Conservation (phyloP, 805 yeast genomes). For the Candida odintsovae region DNA sequence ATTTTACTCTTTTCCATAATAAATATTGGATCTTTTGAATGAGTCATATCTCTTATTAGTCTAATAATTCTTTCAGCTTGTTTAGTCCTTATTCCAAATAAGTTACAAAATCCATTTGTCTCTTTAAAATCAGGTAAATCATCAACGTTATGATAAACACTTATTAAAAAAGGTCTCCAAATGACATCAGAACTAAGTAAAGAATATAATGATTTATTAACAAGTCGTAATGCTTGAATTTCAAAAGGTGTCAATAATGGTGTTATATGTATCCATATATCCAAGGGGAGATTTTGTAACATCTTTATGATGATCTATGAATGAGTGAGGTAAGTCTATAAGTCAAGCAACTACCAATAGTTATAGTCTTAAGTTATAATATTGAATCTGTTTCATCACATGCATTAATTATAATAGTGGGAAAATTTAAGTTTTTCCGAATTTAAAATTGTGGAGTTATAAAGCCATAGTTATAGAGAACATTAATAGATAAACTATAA, state of each 20-base stretch:
- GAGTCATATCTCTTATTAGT: neutral
- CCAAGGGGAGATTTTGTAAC: constrained; percentile 10
- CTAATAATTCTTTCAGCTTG: constrained; percentile 1
- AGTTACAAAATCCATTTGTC: neutral
- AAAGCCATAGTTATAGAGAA: neutral
- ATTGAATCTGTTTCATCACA: no score
- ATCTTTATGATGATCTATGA: no score
- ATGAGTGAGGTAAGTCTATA: no score
- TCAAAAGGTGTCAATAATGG: constrained; percentile 5
- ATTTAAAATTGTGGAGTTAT: no score
- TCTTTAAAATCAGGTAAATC: constrained; percentile 4
- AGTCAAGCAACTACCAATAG: no score
- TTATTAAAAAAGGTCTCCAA: constrained; percentile 16
- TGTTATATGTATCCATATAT: constrained; percentile 14
- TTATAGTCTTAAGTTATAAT: no score
- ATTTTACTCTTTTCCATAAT: constrained; percentile 7
- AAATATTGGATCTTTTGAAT: neutral
- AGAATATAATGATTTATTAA: constrained; percentile 1
- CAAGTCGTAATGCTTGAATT: constrained; percentile 9
- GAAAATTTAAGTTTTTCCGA: no score
- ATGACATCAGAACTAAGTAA: constrained; percentile 9
- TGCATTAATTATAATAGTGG: no score
- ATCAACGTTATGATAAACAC: constrained; percentile 3
- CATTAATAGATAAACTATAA: no score
- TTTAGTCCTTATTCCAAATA: constrained; percentile 5